Evolutionary conservation across 164 flowering plant genomes (phyloP).

Genomic region (Kalanchoe fedtschenkoi): DNA sequence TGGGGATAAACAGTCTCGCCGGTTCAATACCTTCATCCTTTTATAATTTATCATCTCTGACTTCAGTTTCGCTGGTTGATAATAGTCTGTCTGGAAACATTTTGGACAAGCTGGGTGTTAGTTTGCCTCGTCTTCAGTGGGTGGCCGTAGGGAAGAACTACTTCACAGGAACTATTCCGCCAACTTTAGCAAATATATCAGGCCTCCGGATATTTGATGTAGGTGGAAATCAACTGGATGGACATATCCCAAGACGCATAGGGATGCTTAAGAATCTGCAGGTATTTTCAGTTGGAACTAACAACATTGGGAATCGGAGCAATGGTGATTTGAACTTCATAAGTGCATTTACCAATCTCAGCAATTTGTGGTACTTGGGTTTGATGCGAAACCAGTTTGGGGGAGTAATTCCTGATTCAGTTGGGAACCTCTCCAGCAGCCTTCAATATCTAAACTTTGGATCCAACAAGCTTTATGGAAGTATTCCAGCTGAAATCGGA

Average conservation of each 20-base stretch:
- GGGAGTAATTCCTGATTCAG: not conserved
- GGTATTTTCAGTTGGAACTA: not conserved
- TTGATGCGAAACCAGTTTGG: not conserved
- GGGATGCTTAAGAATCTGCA: not conserved
- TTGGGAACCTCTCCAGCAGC: not conserved
- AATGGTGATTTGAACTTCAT: conserved; percentile 4
- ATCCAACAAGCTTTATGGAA: not conserved
- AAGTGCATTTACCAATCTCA: not conserved
- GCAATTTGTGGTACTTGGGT: not conserved
- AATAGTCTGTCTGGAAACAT: not conserved
- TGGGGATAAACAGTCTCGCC: not conserved
- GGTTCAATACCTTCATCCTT: not conserved
- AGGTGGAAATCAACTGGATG: not conserved
- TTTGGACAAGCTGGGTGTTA: not conserved
- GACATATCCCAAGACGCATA: not conserved
- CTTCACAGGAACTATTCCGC: conserved; percentile 1
- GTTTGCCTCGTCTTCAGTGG: not conserved
- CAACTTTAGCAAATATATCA: not conserved
- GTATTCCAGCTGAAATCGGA: conserved; percentile 7
- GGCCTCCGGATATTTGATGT: not conserved
- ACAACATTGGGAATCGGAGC: not conserved
- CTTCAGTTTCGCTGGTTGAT: not conserved
- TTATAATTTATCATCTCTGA: not conserved
- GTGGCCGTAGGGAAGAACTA: not conserved
- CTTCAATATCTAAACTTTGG: not conserved